Evolutionary conservation across 805 yeast species (phyloP), one percentile per base, ranked within the genome.

Genomic region (Ogataea dorogensis): DNA sequence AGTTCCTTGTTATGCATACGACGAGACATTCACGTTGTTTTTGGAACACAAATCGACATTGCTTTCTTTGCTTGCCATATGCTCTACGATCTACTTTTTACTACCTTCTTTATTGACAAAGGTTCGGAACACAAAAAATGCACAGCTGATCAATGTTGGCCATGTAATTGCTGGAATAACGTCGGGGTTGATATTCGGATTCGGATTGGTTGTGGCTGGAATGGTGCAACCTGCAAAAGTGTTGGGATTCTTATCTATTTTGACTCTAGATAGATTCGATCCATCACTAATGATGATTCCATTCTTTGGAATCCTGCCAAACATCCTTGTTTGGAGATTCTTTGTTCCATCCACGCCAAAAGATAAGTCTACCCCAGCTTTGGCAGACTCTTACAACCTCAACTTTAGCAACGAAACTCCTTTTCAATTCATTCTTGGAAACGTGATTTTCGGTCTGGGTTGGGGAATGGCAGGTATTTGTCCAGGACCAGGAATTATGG

Each of bases 381-480:
- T 63, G 6, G 46, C 26, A 2, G 42, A 42, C 0, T 17, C 32
- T 2, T 68, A 52, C 31, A 39, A 47, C 11, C 39, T 63, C 24
- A 54, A 56, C 15, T 54, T 37, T 24, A 36, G 51, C 14, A 53
- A 51, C 3, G 44, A 49, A 2, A 52, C 63, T 2, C 45, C 59
- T 0, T 15, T 31, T 0, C 56, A 52, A 23, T 63, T 73, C 31
- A 14, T 74, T 0, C 3, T 64, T 2, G 79, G 79, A 2, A 60
- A 67, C 40, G 54, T 55, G 0, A 9, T 71, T 5, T 74, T 74
- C 45, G 79, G 79, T 7, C 10, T 66, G 7, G 79, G 79, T 0
- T 74, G 79, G 79, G 79, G 75, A 1, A 21, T 70, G 2, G 47
- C 65, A 0, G 79, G 79, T 1, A 53, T 71, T 3, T 74, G 79